Percentiles rank a stretch among this genome's conserved stretches.
Conservation (phyloP, 495 filamentous ascomycete species). For the Antarctomyces pellizariae region DNA sequence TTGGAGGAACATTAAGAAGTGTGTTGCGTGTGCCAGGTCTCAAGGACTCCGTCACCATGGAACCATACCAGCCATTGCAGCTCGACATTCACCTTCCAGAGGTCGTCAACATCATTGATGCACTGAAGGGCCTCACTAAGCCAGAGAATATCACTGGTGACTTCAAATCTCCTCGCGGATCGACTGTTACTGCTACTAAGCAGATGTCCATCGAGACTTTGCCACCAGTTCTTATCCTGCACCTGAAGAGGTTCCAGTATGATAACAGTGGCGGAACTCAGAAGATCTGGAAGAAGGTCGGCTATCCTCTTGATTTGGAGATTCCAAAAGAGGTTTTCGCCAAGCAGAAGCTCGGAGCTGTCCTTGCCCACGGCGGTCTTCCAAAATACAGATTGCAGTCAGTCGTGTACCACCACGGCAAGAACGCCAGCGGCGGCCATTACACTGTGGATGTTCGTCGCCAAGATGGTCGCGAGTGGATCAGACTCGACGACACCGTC, state of each 20-base stretch:
- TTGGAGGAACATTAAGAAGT: constrained; percentile 77
- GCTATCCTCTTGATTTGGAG: constrained; percentile 83
- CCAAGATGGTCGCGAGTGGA: constrained; percentile 86
- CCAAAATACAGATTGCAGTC: constrained; percentile 67
- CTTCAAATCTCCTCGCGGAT: constrained; percentile 61
- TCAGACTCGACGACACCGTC: constrained; percentile 82
- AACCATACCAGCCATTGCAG: constrained; percentile 85
- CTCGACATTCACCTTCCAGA: constrained; percentile 75
- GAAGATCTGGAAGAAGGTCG: constrained; percentile 97
- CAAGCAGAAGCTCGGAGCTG: constrained; percentile 37
- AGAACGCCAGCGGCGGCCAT: constrained; percentile 82
- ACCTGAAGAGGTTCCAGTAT: constrained; percentile 94
- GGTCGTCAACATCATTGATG: constrained; percentile 77
- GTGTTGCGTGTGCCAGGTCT: constrained; percentile 72
- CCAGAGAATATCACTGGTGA: constrained; percentile 70
- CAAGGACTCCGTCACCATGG: constrained; percentile 72
- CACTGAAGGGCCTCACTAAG: constrained; percentile 60
- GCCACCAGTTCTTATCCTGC: constrained; percentile 79
- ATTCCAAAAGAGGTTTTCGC: constrained; percentile 87
- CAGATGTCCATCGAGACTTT: constrained; percentile 88
- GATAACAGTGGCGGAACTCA: constrained; percentile 75
- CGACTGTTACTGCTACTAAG: constrained; percentile 59
- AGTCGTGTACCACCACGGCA: constrained; percentile 96
- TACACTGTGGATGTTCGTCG: constrained; percentile 92
- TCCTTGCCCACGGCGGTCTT: constrained; percentile 36